Evolutionary conservation across 2,329 filamentous ascomycete species (phyloP), one percentile per base, ranked within the genome.

Genomic region (Delphinella strobiligena): DNA sequence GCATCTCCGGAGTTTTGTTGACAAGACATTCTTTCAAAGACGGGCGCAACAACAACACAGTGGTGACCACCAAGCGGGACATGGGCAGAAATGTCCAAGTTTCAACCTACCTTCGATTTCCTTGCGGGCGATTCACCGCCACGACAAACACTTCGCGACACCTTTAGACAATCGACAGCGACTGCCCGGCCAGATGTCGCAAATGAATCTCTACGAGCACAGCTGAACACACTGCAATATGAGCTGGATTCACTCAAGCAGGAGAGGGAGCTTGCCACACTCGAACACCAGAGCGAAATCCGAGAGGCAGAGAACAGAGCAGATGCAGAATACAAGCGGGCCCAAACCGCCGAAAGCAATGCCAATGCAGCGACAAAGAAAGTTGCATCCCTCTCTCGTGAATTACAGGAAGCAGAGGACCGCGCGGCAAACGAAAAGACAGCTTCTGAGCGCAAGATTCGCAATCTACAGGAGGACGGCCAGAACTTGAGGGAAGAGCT

Each of bases 161-260:
- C 62, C 0, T 49, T 68, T 40, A 61, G 64, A 38, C 60, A 63
- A 39, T 66, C 65, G 5, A 60, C 59, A 49, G 41, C 51, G 52
- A 46, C 59, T 39, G 56, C 60, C 12, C 51, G 58, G n/a, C 48
- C 60, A 39, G 41, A 43, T 19, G 54, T 58, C 47, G 55, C 58
- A 49, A 80, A 75, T 44, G 88, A 96, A 53, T 81, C 88, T 47
- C 70, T 96, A 18, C 88, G 89, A 54, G 85, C 89, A 2, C 86
- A 95, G 60, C 69, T 96, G 31, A 91, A 88, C 45, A 84, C 86
- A 0, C 67, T 95, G 37, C 80, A 80, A 45, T 98, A 95, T 63
- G 85, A 89, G 43, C 71, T 94, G 48, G 83, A 87, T 52, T 89
- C 83, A 14, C 67, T 84, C 38, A 88, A 89, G 52, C 85, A 94